Base-by-base conservation (phyloP, 1,284 basidiomycete species). In the Omphalotus olearius region DNA sequence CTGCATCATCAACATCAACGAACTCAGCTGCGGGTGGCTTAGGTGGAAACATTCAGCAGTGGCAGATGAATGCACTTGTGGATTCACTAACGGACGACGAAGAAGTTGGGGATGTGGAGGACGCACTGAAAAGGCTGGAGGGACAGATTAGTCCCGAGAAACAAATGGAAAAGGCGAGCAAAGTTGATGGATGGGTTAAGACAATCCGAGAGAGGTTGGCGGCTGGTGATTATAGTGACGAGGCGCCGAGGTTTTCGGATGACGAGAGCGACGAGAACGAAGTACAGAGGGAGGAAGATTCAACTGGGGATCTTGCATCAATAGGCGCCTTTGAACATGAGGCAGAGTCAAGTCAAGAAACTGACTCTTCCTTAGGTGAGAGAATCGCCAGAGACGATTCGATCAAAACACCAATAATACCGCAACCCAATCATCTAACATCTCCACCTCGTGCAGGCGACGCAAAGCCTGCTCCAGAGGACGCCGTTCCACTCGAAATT, bases 101-200 rank as follows among this genome's bases (percentile, higher is more conserved):
- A 18, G 86, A 84, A 53, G 75, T 66, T 2, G 89, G 90, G 0
- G 91, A 88, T 59, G 85, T 89, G 14, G 89, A 92, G 46, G 86
- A 83, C 6, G 91, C 92, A 5, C 64, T 94, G 54, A 74, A 78
- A 37, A 73, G 86, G 9, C 74, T 94, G 44, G 91, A 94, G 66
- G 91, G 91, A 0, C 83, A 91, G 62, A 88, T 93, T 53, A 90
- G 88, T 64, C 78, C 78, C 0, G 72, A 81, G 57, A 77, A 81
- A 59, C 79, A 85, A 61, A 71, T 78, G 57, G 81, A 83, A 60
- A 91, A 88, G 62, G 79, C 79, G 40, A 72, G 73, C 48, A 91
- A 90, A 62, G 90, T 93, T 3, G 85, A 92, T 63, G 78, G 80
- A 7, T 92, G 90, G 86, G 83, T 94, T 52, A 78, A 80, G 57